These are phyloP conservation scores for Linnemannia elongata DNA, from an alignment of 192 early-diverging fungal species.

Conservation along the genomic window DNA sequence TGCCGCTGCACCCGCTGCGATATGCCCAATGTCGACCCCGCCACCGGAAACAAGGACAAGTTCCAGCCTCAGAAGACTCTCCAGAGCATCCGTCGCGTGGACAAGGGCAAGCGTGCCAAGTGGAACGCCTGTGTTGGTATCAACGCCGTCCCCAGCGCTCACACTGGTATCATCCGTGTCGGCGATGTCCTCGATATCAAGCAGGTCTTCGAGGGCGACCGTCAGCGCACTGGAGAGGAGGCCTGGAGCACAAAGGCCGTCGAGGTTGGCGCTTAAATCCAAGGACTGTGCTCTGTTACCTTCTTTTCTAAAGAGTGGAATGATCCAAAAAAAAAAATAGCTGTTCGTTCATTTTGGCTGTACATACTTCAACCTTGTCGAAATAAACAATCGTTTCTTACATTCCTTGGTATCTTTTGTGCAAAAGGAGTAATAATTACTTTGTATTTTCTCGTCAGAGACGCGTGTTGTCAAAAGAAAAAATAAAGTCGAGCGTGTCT, in stretches of 20 bases:
- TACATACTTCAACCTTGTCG: not conserved
- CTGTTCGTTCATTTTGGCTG: not conserved
- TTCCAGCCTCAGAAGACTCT: conserved; percentile 67
- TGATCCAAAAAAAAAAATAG: not conserved
- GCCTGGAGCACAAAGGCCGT: conserved; percentile 37
- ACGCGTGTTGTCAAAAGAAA: too few relatives aligned
- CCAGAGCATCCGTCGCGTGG: conserved; percentile 65
- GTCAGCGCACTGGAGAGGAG: conserved; percentile 33
- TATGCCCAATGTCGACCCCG: conserved; percentile 71
- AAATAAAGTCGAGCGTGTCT: too few relatives aligned
- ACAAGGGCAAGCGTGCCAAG: conserved; percentile 59
- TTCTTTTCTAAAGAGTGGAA: not conserved
- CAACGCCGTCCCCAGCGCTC: conserved; percentile 47
- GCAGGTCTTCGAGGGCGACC: conserved; percentile 46
- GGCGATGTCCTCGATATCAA: conserved; percentile 52
- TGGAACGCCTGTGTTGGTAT: conserved; percentile 64
- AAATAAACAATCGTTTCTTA: not conserved
- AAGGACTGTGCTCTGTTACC: not conserved
- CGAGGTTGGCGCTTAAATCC: conserved; percentile 39
- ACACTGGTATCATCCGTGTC: conserved; percentile 32
- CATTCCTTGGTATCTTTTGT: too few relatives aligned
- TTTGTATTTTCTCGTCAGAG: too few relatives aligned
- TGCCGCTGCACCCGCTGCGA: conserved; percentile 72
- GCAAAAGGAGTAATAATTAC: too few relatives aligned
- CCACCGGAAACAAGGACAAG: conserved; percentile 63